Conservation (phyloP, 257 asterid species). For the Capsicum chinense region DNA sequence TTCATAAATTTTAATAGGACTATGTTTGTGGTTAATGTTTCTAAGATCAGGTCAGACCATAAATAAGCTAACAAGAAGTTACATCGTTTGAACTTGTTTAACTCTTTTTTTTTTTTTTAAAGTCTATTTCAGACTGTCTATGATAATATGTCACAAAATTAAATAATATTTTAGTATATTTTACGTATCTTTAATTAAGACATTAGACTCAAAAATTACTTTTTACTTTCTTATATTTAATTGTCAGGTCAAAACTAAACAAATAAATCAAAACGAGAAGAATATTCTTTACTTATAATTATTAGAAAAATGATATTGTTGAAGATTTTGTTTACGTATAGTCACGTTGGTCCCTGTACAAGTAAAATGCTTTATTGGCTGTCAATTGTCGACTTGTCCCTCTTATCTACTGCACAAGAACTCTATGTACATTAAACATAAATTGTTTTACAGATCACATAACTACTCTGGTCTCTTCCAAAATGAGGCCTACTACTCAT, state of each 20-base stretch:
- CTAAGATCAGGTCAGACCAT: background rate
- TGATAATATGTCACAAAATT: no score
- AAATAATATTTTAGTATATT: no score
- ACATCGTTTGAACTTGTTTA: background rate
- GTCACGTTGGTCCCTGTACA: constrained; percentile 28
- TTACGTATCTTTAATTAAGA: no score
- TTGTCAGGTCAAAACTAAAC: background rate
- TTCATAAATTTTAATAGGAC: background rate
- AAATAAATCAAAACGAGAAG: background rate
- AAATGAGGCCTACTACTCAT: background rate
- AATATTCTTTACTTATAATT: background rate
- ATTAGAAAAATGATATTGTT: background rate
- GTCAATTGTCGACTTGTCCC: constrained; percentile 62
- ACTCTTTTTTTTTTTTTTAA: no score
- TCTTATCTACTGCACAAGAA: constrained; percentile 12
- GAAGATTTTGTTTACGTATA: constrained; percentile 37
- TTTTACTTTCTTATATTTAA: no score
- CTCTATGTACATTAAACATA: constrained; percentile 25
- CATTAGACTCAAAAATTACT: no score
- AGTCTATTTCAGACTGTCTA: no score
- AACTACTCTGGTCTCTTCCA: constrained; percentile 20
- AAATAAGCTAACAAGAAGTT: background rate
- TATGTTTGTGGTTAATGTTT: background rate
- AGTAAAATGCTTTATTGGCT: constrained; percentile 46
- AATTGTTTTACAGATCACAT: constrained; percentile 14